Evolutionary conservation across 768 basidiomycete species (phyloP).

Genomic region (Tylopilus vinaceipallidus): DNA sequence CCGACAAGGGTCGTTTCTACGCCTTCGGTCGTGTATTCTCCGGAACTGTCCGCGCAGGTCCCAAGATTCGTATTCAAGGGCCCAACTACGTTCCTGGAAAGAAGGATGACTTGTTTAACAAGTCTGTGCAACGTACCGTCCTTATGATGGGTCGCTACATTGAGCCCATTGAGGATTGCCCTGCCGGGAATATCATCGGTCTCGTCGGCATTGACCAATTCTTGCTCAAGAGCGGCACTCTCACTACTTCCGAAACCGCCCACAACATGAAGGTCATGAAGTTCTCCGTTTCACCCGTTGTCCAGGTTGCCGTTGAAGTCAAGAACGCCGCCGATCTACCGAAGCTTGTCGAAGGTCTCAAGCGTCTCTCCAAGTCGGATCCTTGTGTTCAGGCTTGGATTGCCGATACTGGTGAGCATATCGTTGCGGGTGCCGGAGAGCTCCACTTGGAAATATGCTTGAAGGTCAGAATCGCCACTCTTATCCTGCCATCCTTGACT

Average conservation of each 20-base stretch:
- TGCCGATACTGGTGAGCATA: constrained; percentile 90
- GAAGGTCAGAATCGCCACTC: constrained; percentile 55
- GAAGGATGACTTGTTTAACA: constrained; percentile 97
- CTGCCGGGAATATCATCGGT: constrained; percentile 97
- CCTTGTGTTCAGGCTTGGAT: constrained; percentile 99
- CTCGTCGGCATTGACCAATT: constrained; percentile 99
- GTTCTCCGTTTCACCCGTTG: constrained; percentile 99
- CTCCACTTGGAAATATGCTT: constrained; percentile 99
- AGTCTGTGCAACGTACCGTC: constrained; percentile 97
- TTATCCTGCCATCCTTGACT: neutral
- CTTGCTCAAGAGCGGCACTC: constrained; percentile 98
- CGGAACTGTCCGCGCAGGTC: constrained; percentile 94
- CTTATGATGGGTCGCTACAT: constrained; percentile 99
- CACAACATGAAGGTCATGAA: constrained; percentile 99
- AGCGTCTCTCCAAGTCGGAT: constrained; percentile 99
- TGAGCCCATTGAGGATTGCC: constrained; percentile 99
- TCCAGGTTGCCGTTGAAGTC: constrained; percentile 98
- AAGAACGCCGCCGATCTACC: constrained; percentile 99
- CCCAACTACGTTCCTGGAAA: constrained; percentile 98
- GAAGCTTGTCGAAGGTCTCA: constrained; percentile 99
- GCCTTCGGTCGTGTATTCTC: constrained; percentile 99
- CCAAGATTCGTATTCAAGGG: constrained; percentile 99
- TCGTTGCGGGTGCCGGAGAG: constrained; percentile 99
- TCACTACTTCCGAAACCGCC: constrained; percentile 96
- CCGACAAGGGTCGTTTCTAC: constrained; percentile 99